Evolutionary conservation across 108 stramenopile species (phyloP).

Genomic region (Discostella stelligeroides): DNA sequence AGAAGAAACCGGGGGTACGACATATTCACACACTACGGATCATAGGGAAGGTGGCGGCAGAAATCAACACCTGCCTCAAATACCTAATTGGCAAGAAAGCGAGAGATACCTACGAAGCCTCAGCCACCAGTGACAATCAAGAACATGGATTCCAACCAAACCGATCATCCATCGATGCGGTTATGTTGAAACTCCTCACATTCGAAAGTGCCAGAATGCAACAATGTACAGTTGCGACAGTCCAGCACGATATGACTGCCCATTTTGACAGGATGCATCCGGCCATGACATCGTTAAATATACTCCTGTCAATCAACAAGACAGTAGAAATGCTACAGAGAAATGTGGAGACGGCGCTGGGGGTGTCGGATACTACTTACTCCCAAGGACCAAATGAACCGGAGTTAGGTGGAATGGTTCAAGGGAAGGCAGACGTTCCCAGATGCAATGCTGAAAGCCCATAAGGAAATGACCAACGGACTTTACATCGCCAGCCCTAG

Average conservation of each 20-base stretch:
- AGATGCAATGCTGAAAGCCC: not conserved
- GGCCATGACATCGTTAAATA: not conserved
- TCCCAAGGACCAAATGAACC: not conserved
- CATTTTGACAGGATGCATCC: not conserved
- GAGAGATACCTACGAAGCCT: not conserved
- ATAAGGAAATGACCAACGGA: not conserved
- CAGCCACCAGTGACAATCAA: too few species aligned
- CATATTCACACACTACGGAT: too few species aligned
- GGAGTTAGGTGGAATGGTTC: not conserved
- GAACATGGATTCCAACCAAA: not conserved
- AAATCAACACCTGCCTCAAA: not conserved
- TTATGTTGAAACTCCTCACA: not conserved
- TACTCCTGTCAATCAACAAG: not conserved
- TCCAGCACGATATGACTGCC: not conserved
- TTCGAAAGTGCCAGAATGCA: not conserved
- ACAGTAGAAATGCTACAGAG: not conserved
- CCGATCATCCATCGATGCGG: not conserved
- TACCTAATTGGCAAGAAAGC: too few species aligned
- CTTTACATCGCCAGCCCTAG: not conserved
- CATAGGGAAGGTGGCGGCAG: too few species aligned
- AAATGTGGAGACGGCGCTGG: constrained; percentile 2
- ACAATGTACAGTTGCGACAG: not conserved
- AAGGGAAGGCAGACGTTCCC: not conserved
- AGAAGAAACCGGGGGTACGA: too few species aligned
- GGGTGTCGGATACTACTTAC: not conserved